These are phyloP conservation scores for Neurospora sp. DNA, from an alignment of 2,329 filamentous ascomycete genomes.

Conservation along the genomic window DNA sequence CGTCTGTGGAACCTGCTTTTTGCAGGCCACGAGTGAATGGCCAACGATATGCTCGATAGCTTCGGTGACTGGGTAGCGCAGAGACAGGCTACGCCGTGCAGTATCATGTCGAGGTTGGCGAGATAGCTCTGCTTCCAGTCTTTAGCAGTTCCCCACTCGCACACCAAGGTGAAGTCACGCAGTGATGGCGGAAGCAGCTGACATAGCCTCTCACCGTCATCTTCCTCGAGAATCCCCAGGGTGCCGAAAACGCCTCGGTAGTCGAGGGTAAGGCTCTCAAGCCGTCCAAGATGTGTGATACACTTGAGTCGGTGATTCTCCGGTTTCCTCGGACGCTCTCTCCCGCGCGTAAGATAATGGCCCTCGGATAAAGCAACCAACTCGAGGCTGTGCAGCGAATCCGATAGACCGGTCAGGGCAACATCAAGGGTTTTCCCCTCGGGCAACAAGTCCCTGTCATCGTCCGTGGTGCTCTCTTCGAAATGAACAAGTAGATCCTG, in stretches of 20 bases:
- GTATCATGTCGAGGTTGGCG: conserved; percentile 19
- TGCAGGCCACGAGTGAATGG: conserved; percentile 20
- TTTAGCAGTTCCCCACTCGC: conserved; percentile 18
- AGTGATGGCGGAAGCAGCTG: conserved; percentile 16
- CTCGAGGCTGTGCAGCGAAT: conserved; percentile 15
- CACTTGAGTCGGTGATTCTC: conserved; percentile 21
- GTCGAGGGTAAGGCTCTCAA: conserved; percentile 17
- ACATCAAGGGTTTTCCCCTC: conserved; percentile 19
- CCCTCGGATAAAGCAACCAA: conserved; percentile 17
- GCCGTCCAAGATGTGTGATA: conserved; percentile 14
- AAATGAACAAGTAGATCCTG: conserved; percentile 20
- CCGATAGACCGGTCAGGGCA: conserved; percentile 13
- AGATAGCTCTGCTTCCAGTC: conserved; percentile 21
- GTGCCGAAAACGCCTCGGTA: conserved; percentile 21
- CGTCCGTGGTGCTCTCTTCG: conserved; percentile 16
- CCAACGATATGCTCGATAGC: conserved; percentile 16
- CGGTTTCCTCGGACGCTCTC: conserved; percentile 18
- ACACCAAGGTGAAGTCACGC: conserved; percentile 18
- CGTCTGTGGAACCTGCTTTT: conserved; percentile 17
- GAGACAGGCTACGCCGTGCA: conserved; percentile 17
- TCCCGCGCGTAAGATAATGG: conserved; percentile 20
- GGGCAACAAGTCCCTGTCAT: conserved; percentile 16
- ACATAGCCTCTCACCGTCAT: conserved; percentile 19
- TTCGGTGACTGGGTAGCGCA: conserved; percentile 12
- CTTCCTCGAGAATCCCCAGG: conserved; percentile 19